A percentile compares a stretch with the other conserved stretches of the same genome.
phyloP scores from a whole-genome alignment of 371 early-diverging fungal genomes.

The Mucor piriformis region DNA sequence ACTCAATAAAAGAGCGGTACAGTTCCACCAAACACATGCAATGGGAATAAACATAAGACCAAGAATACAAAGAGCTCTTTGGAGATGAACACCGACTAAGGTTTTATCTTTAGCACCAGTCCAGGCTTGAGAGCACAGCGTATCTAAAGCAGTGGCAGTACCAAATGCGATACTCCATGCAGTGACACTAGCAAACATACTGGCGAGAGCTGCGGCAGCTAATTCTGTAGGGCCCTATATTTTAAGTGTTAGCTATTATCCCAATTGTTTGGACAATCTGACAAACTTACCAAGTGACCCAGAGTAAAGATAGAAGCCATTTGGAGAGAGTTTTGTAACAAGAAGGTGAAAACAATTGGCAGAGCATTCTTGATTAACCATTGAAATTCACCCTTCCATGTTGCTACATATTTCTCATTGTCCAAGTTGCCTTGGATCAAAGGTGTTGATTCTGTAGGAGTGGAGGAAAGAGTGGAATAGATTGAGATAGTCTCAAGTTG shows the following conservation, averaged over 20 bases:
- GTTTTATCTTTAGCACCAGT: slow-evolving; percentile 74
- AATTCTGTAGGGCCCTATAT: slow-evolving; percentile 65
- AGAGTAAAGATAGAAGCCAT: slow-evolving; percentile 59
- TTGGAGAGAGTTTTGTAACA: slow-evolving; percentile 63
- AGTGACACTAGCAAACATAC: slow-evolving; percentile 80
- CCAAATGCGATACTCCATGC: slow-evolving; percentile 76
- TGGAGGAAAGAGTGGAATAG: slow-evolving; percentile 26
- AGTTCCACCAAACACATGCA: slow-evolving; percentile 74
- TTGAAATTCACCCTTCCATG: slow-evolving; percentile 22
- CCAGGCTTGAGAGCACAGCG: slow-evolving; percentile 86
- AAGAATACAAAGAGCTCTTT: slow-evolving; percentile 78
- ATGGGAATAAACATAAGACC: slow-evolving; percentile 71
- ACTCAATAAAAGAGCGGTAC: slow-evolving; percentile 49
- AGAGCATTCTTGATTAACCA: slow-evolving; percentile 50
- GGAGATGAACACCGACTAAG: slow-evolving; percentile 80
- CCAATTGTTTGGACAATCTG: neutral
- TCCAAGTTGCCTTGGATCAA: slow-evolving; percentile 12
- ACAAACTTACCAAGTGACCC: slow-evolving; percentile 55
- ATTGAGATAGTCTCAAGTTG: slow-evolving; percentile 16
- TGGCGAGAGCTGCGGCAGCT: slow-evolving; percentile 72
- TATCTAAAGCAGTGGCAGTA: slow-evolving; percentile 80
- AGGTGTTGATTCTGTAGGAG: slow-evolving; percentile 31
- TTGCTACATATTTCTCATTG: slow-evolving; percentile 7
- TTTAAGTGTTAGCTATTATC: neutral
- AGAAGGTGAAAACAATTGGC: slow-evolving; percentile 58